Conservation (phyloP, 208 protist species). For the Leishmania aethiopica region DNA sequence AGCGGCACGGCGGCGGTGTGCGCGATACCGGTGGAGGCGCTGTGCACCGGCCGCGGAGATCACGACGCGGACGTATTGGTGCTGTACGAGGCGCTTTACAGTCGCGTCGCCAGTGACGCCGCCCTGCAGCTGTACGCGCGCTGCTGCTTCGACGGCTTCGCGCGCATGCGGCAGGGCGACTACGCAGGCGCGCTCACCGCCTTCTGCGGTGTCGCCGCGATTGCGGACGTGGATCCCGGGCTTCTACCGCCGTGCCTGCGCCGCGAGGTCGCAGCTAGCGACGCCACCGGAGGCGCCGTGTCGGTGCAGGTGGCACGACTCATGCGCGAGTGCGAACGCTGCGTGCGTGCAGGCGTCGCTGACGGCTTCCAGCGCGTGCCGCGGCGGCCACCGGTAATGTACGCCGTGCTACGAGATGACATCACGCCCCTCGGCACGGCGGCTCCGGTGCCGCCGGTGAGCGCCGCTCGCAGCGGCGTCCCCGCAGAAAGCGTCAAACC, state of each 20-base stretch:
- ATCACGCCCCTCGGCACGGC: neutral
- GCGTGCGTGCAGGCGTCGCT: neutral
- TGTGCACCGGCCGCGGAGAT: neutral
- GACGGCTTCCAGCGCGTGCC: constrained; percentile 1
- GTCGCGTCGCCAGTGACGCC: constrained; percentile 1
- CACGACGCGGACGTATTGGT: constrained; percentile 13
- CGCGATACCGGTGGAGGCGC: constrained; percentile 29
- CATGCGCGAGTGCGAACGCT: neutral
- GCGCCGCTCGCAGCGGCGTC: neutral
- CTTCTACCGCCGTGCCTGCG: constrained; percentile 1
- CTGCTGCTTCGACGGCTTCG: constrained; percentile 27
- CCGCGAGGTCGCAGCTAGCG: neutral
- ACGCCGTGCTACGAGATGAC: neutral
- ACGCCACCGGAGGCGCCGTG: neutral
- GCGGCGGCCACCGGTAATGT: neutral
- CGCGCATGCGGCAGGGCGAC: constrained; percentile 36
- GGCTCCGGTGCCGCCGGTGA: no score
- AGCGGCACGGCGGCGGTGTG: constrained; percentile 8
- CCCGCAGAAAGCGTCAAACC: neutral
- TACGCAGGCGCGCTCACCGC: constrained; percentile 31
- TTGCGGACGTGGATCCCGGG: neutral
- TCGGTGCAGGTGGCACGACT: constrained; percentile 4
- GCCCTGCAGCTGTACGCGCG: constrained; percentile 23
- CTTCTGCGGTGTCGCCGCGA: constrained; percentile 15
- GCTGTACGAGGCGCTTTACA: constrained; percentile 23